Percentiles rank a stretch among this genome's conserved stretches.
Evolutionary conservation across 768 basidiomycete genomes (phyloP).

Genomic region (Pseudohyphozyma bogoriensis): DNA sequence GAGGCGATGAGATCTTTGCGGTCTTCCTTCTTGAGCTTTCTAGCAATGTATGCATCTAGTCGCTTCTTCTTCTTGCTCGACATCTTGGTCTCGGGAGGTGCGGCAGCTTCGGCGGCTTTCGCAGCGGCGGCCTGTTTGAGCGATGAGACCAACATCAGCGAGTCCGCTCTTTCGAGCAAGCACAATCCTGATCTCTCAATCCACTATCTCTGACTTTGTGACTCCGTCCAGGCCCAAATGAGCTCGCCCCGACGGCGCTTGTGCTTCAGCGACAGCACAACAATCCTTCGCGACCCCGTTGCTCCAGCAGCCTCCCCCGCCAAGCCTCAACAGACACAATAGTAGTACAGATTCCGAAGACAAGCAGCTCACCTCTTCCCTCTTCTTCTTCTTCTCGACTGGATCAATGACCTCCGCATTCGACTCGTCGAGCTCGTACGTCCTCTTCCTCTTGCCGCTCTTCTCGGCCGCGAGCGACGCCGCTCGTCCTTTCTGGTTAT

Average conservation of each 20-base stretch:
- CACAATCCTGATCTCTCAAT: no score
- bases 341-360: no score
- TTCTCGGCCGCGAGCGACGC: neutral
- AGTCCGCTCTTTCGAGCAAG: no score
- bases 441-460: neutral
- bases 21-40: conserved; percentile 86
- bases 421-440: neutral
- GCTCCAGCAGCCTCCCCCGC: no score
- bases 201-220: no score
- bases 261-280: no score
- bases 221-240: no score
- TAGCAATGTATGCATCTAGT: conserved; percentile 87
- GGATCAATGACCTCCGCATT: conserved; percentile 1
- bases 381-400: neutral
- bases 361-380: neutral
- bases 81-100: conserved; percentile 39
- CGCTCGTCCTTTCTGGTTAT: neutral
- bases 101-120: conserved; percentile 5
- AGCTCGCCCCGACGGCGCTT: no score
- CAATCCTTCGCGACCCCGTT: no score
- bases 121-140: neutral
- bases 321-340: no score
- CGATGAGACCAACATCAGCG: no score
- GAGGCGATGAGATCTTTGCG: conserved; percentile 65
- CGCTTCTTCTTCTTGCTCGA: conserved; percentile 76